phyloP scores from a whole-genome alignment of 2,329 filamentous ascomycete genomes.

The Xylariaceae sp. region DNA sequence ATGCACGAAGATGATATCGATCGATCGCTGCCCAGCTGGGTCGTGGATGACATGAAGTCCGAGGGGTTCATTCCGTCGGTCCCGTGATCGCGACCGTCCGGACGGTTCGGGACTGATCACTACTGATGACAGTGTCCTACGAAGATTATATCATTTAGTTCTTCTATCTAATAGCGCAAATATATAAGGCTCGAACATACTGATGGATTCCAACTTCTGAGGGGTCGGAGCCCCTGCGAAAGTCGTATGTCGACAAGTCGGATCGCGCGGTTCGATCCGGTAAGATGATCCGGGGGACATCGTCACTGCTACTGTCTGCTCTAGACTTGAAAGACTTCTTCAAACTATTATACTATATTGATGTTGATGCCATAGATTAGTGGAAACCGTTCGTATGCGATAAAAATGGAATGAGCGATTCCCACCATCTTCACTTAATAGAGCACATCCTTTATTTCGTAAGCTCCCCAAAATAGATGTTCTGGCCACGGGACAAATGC shows the following conservation, averaged over 20 bases:
- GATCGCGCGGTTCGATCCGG: background rate
- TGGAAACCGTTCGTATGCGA: background rate
- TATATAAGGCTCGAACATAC: background rate
- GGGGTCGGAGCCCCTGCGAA: background rate
- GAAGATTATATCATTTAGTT: background rate
- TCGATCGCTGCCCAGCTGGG: conserved; percentile 9
- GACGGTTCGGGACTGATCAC: background rate
- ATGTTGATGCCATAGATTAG: too few species aligned
- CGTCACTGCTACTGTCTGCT: background rate
- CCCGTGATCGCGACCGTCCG: background rate
- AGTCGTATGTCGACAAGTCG: background rate
- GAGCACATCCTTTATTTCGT: background rate
- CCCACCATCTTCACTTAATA: background rate
- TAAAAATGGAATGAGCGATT: background rate
- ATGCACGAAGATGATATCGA: conserved; percentile 27
- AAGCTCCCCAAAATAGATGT: background rate
- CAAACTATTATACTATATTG: background rate
- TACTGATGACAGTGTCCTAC: background rate
- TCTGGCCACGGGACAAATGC: background rate
- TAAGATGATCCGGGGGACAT: too few species aligned
- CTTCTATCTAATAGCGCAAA: background rate
- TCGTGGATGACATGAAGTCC: conserved; percentile 15
- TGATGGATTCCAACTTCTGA: background rate
- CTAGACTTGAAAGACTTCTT: background rate
- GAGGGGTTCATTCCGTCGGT: conserved; percentile 3